These are phyloP conservation scores for Leptodontidium sp. DNA, from an alignment of 2,329 filamentous ascomycete species.

Conservation along the genomic window DNA sequence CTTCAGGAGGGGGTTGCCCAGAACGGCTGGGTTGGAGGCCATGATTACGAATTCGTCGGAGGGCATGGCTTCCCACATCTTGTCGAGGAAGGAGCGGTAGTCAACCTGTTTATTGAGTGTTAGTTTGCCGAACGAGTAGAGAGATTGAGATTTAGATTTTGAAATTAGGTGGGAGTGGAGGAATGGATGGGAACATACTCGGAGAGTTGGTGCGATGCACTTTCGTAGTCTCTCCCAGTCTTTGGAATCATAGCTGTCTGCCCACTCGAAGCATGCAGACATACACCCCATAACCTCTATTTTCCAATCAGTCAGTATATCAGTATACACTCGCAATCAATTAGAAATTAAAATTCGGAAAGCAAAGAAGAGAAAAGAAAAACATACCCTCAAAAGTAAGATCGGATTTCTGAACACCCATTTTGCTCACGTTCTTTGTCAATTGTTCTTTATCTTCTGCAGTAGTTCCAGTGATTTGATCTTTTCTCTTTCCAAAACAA, in stretches of 20 bases:
- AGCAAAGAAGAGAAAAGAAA: not conserved
- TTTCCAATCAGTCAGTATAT: not conserved
- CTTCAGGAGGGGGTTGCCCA: constrained; percentile 67
- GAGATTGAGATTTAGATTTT: not conserved
- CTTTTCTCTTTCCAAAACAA: constrained; percentile 10
- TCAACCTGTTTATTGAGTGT: constrained; percentile 61
- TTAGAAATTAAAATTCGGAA: no score
- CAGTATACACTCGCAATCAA: not conserved
- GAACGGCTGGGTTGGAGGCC: constrained; percentile 61
- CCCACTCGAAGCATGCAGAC: constrained; percentile 61
- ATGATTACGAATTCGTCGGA: constrained; percentile 66
- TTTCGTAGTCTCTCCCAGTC: constrained; percentile 67
- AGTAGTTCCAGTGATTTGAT: not conserved
- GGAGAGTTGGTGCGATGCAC: constrained; percentile 68
- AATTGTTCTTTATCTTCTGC: constrained; percentile 6
- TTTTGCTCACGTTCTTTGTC: constrained; percentile 11
- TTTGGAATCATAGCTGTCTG: constrained; percentile 71
- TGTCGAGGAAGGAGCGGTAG: constrained; percentile 70
- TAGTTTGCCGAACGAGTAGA: not conserved
- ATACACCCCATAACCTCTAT: constrained; percentile 41
- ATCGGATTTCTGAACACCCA: constrained; percentile 22
- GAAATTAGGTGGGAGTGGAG: not conserved
- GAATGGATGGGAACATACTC: constrained; percentile 46
- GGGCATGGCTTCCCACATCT: constrained; percentile 67
- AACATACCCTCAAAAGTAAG: constrained; percentile 22